These are phyloP conservation scores for Magnolia sinica DNA, from an alignment of 164 flowering plant genomes.

Conservation along the genomic window DNA sequence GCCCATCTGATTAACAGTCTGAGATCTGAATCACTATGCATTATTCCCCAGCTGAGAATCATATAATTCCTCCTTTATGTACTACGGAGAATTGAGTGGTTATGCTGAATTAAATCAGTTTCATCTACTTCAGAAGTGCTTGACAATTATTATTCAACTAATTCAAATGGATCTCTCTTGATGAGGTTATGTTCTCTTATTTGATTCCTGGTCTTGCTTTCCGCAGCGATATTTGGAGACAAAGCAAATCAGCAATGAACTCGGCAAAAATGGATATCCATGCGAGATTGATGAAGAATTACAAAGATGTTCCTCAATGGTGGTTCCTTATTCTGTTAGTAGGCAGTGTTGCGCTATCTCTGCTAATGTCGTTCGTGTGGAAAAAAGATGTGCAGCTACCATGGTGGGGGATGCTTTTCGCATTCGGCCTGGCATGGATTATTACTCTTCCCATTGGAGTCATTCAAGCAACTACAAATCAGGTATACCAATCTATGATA, in stretches of 20 bases:
- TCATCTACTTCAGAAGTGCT: no score
- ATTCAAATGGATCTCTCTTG: no score
- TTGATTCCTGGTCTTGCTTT: neutral
- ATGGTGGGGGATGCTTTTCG: constrained; percentile 95
- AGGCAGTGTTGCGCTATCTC: constrained; percentile 58
- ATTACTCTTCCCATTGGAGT: constrained; percentile 93
- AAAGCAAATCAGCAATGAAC: constrained; percentile 67
- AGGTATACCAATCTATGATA: constrained; percentile 37
- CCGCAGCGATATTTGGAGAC: constrained; percentile 72
- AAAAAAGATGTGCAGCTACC: constrained; percentile 72
- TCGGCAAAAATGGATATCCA: constrained; percentile 67
- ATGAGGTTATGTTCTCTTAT: neutral
- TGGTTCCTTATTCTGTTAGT: constrained; percentile 60
- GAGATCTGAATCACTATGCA: no score
- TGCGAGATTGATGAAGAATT: constrained; percentile 43
- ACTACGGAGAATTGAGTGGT: no score
- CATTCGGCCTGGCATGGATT: constrained; percentile 69
- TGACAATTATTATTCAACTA: no score
- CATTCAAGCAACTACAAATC: constrained; percentile 96
- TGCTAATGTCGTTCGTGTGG: constrained; percentile 70
- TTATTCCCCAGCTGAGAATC: no score
- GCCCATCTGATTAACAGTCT: no score
- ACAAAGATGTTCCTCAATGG: constrained; percentile 69
- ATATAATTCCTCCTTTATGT: no score
- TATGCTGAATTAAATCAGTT: no score